Evolutionary conservation across 805 yeast species (phyloP).

Genomic region (Ogataea trehaloabstinens): DNA sequence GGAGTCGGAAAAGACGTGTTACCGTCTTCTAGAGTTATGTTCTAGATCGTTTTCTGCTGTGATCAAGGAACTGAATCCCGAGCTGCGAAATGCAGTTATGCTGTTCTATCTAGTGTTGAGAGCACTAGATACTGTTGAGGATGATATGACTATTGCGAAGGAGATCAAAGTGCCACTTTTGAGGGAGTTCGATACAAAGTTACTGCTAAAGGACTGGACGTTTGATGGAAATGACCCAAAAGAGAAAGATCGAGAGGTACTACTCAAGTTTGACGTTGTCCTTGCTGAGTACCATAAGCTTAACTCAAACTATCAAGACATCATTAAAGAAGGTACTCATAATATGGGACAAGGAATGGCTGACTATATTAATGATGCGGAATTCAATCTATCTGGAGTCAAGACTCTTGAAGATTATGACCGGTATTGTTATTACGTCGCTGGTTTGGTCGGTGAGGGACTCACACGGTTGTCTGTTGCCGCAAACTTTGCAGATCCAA

Average conservation of each 20-base stretch:
- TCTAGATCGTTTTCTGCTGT: conserved; percentile 96
- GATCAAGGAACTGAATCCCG: conserved; percentile 87
- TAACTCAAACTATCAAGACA: conserved; percentile 72
- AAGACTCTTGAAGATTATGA: conserved; percentile 79
- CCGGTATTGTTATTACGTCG: conserved; percentile 93
- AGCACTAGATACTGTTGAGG: conserved; percentile 94
- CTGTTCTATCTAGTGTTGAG: conserved; percentile 82
- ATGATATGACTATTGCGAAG: conserved; percentile 84
- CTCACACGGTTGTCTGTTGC: conserved; percentile 76
- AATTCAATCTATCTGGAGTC: conserved; percentile 78
- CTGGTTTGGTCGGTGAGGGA: conserved; percentile 97
- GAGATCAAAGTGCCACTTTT: conserved; percentile 71
- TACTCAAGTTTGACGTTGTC: conserved; percentile 73
- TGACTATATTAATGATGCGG: conserved; percentile 74
- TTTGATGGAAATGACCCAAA: conserved; percentile 70
- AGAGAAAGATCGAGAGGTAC: conserved; percentile 78
- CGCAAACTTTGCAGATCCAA: conserved; percentile 65
- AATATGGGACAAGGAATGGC: conserved; percentile 99
- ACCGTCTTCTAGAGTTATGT: conserved; percentile 60
- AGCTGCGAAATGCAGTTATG: conserved; percentile 76
- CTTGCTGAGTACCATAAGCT: conserved; percentile 70
- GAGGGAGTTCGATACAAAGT: conserved; percentile 61
- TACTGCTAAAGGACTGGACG: conserved; percentile 72
- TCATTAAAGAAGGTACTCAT: conserved; percentile 71
- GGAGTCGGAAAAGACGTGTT: conserved; percentile 59